These are phyloP conservation scores for Gonium pectorale DNA, from an alignment of 139 green algal genomes.

Conservation along the genomic window DNA sequence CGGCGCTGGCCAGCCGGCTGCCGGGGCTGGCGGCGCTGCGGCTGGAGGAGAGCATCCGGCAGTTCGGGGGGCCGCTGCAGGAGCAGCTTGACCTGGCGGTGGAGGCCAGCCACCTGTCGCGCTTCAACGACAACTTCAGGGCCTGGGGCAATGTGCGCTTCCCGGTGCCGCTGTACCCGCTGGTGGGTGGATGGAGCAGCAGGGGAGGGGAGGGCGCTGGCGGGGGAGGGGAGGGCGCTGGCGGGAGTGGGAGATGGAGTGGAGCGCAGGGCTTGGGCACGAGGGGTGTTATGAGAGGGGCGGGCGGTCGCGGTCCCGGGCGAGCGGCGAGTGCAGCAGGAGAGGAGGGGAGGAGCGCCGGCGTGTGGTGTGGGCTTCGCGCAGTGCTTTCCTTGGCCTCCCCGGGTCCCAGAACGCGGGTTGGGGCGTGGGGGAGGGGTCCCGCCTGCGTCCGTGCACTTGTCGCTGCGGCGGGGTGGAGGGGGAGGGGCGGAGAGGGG, in stretches of 20 bases:
- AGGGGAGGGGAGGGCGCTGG: not conserved
- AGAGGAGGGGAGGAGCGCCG: too few species aligned
- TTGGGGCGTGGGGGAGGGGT: too few species aligned
- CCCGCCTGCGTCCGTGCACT: too few species aligned
- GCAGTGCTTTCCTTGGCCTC: not conserved
- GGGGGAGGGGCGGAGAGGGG: too few species aligned
- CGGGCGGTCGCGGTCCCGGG: too few species aligned
- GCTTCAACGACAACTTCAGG: constrained; percentile 47
- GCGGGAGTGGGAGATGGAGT: too few species aligned
- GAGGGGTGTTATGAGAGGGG: too few species aligned
- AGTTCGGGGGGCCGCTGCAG: constrained; percentile 89
- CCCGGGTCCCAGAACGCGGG: too few species aligned
- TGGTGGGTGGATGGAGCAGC: constrained; percentile 63
- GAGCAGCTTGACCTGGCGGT: constrained; percentile 88
- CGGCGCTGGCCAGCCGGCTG: constrained; percentile 54
- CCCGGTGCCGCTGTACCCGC: constrained; percentile 82
- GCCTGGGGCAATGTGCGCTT: constrained; percentile 66
- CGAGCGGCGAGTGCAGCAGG: too few species aligned
- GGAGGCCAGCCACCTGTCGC: constrained; percentile 70
- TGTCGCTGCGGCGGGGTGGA: too few species aligned
- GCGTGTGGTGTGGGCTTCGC: not conserved
- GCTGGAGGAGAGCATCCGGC: constrained; percentile 86
- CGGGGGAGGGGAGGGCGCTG: not conserved
- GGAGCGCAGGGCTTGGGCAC: too few species aligned
- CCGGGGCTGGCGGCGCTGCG: constrained; percentile 74